These are phyloP conservation scores for Quercus wislizeni DNA, from an alignment of 306 rosid species.

Conservation along the genomic window DNA sequence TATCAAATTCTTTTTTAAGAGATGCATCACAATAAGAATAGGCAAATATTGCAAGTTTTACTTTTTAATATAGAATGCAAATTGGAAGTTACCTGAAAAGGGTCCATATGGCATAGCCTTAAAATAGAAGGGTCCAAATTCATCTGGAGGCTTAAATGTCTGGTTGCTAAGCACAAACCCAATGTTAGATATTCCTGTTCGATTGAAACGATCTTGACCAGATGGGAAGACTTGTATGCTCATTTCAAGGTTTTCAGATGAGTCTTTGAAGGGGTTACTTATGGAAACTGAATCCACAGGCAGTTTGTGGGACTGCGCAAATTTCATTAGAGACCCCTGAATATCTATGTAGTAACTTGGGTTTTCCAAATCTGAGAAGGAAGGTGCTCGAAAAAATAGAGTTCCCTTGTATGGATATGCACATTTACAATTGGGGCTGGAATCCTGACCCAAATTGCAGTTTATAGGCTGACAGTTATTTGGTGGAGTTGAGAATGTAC, in stretches of 20 bases:
- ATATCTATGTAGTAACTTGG: conserved; percentile 22
- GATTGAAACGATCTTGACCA: conserved; percentile 38
- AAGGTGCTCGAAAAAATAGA: conserved; percentile 52
- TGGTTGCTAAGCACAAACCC: conserved; percentile 54
- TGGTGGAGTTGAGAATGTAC: conserved; percentile 23
- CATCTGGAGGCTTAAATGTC: conserved; percentile 31
- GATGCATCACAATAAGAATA: too few relatives aligned
- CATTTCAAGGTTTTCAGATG: conserved; percentile 32
- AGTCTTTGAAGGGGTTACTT: conserved; percentile 24
- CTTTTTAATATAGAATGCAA: neutral
- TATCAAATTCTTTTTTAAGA: too few relatives aligned
- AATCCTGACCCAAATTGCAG: conserved; percentile 36
- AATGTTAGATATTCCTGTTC: conserved; percentile 33
- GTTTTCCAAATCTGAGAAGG: conserved; percentile 49
- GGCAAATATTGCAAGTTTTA: neutral
- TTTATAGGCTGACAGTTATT: conserved; percentile 32
- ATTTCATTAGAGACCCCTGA: conserved; percentile 15
- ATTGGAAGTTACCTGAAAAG: conserved; percentile 34
- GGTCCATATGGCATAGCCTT: neutral
- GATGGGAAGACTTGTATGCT: conserved; percentile 50
- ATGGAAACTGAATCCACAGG: conserved; percentile 52
- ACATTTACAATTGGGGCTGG: conserved; percentile 73
- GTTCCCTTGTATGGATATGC: conserved; percentile 62
- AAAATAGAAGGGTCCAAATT: conserved; percentile 57
- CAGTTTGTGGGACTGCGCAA: conserved; percentile 2